These are phyloP conservation scores for Blastomyces parvus DNA, from an alignment of 2,329 filamentous ascomycete genomes.

Conservation along the genomic window DNA sequence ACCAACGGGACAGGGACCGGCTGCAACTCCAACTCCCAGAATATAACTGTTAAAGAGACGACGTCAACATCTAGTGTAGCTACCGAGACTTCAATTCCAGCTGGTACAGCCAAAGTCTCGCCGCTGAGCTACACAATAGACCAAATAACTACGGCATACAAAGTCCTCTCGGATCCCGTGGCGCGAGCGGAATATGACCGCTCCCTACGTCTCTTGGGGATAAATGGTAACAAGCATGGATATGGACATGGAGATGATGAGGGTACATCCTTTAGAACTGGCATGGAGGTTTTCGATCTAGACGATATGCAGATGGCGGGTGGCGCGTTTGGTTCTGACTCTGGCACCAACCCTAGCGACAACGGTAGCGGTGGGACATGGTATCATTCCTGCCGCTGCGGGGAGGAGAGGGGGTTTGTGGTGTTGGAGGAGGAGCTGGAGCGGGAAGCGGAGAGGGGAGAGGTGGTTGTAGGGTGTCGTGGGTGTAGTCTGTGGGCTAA, in stretches of 20 bases:
- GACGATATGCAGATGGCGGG: conserved; percentile 44
- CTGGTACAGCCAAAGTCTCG: not conserved
- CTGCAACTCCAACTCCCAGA: not conserved
- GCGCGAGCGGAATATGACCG: conserved; percentile 43
- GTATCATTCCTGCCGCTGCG: conserved; percentile 49
- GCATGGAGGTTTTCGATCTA: conserved; percentile 49
- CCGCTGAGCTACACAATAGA: conserved; percentile 40
- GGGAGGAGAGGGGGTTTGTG: conserved; percentile 47
- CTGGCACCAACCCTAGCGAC: conserved; percentile 40
- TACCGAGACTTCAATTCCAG: not conserved
- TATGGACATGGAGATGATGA: conserved; percentile 16
- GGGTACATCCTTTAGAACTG: conserved; percentile 37
- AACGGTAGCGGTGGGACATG: conserved; percentile 38
- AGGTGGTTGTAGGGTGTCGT: conserved; percentile 51
- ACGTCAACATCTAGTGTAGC: not conserved
- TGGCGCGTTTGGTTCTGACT: conserved; percentile 15
- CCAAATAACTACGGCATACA: conserved; percentile 51
- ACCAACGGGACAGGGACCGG: not conserved
- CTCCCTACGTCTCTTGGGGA: conserved; percentile 25
- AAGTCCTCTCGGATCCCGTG: conserved; percentile 39
- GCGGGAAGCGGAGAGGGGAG: conserved; percentile 42
- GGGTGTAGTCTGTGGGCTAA: conserved; percentile 57
- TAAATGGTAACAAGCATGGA: conserved; percentile 22
- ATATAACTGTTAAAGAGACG: not conserved
- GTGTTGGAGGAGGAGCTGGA: conserved; percentile 47